These are phyloP conservation scores for Rhytidhysteron rufulum DNA, from an alignment of 2,329 filamentous ascomycete species.

Conservation along the genomic window DNA sequence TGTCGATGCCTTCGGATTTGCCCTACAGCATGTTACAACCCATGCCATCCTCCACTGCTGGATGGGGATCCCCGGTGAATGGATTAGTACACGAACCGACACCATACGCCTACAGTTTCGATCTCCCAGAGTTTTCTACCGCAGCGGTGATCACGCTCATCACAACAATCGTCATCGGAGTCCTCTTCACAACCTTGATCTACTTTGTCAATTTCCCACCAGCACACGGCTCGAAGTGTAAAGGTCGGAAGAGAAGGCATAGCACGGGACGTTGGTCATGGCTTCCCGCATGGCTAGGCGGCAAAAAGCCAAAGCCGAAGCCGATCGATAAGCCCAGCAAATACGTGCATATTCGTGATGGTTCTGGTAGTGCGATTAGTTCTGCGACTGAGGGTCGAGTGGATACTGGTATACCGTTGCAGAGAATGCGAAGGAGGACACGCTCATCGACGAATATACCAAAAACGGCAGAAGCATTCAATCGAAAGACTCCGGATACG, in stretches of 20 bases:
- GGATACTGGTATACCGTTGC: too few species aligned
- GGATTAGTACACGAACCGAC: not conserved
- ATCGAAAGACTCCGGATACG: too few species aligned
- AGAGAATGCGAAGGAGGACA: too few species aligned
- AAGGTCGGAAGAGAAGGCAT: not conserved
- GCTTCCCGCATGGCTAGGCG: not conserved
- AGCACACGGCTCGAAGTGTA: not conserved
- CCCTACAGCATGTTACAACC: not conserved
- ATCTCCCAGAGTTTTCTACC: conserved; percentile 7
- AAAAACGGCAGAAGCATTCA: too few species aligned
- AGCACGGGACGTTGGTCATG: not conserved
- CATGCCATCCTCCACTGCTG: not conserved
- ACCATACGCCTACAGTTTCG: conserved; percentile 4
- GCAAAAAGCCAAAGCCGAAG: not conserved
- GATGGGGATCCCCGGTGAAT: not conserved
- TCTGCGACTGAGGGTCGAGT: too few species aligned
- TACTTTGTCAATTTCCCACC: conserved; percentile 17
- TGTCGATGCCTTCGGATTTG: not conserved
- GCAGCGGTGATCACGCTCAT: conserved; percentile 7
- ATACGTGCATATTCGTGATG: not conserved
- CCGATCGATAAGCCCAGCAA: not conserved
- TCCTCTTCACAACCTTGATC: conserved; percentile 9
- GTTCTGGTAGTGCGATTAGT: not conserved
- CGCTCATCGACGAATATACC: too few species aligned
- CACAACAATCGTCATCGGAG: conserved; percentile 4